These are phyloP conservation scores for Sungouiella blattae DNA, from an alignment of 805 yeast species.

Conservation along the genomic window DNA sequence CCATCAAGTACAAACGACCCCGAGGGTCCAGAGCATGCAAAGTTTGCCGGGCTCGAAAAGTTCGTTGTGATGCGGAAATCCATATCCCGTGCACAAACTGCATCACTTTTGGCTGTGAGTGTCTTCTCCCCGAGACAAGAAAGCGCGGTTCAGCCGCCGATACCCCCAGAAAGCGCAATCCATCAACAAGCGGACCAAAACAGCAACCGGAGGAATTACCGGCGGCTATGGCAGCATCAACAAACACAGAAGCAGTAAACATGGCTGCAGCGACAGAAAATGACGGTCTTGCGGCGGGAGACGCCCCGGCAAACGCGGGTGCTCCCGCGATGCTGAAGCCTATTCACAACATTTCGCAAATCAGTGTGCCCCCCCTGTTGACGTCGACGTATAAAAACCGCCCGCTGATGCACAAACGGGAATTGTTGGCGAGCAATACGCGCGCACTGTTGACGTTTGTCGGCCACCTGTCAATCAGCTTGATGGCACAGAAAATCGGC, in stretches of 20 bases:
- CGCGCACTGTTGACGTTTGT: constrained; percentile 43
- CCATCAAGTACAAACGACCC: constrained; percentile 48
- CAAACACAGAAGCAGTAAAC: no score
- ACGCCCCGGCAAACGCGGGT: neutral
- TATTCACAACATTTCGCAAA: constrained; percentile 39
- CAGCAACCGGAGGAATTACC: neutral
- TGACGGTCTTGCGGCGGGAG: neutral
- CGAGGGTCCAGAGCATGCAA: constrained; percentile 71
- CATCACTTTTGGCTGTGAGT: constrained; percentile 67
- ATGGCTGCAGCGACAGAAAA: no score
- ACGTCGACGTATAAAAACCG: constrained; percentile 38
- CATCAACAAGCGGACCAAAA: neutral
- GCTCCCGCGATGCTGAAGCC: constrained; percentile 24
- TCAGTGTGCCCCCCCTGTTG: constrained; percentile 41
- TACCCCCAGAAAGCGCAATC: neutral
- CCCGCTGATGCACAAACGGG: constrained; percentile 36
- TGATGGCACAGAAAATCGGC: constrained; percentile 44
- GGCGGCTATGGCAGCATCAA: neutral
- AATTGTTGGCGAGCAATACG: constrained; percentile 18
- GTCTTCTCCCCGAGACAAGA: constrained; percentile 61
- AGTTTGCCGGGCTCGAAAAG: constrained; percentile 76
- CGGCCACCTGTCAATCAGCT: constrained; percentile 51
- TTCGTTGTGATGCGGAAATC: constrained; percentile 70
- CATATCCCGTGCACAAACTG: constrained; percentile 60
- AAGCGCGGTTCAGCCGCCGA: constrained; percentile 28